Evolutionary conservation across 208 protist genomes (phyloP), one percentile per base, ranked within the genome.

Genomic region (Acanthamoeba triangularis): DNA sequence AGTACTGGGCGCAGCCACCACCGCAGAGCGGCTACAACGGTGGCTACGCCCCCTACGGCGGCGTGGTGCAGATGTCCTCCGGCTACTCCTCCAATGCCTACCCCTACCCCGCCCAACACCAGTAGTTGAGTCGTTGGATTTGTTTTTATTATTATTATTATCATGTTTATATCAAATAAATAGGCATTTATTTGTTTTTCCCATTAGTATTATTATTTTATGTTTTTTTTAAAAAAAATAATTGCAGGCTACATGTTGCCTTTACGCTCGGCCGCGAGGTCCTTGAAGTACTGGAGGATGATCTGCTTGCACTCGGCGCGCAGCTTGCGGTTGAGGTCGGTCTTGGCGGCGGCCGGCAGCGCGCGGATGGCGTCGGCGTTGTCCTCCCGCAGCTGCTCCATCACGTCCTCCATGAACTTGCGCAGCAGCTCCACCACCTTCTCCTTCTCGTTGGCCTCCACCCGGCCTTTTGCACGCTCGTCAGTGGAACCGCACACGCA

Each of bases 271-370:
- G 65, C 30, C 7, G 65, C 65, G 10, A 72, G 7, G 13, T 78
- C 69, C 69, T 78, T 78, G 69, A 88, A 88, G 80, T 63, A 23
- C 80, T 88, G n/a, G 37, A 78, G 3, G 20, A 78, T 78, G 33
- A 78, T 11, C 37, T 78, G n/a, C 69, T 78, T 78, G 37, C 69
- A 47, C 37, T 78, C 69, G 37, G 30, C 69, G n/a, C 69, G 69
- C 30, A 78, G 69, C 69, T 78, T 78, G 30, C 16, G 16, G 23
- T 30, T 78, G 80, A 88, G 47, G 80, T 63, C 80, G 25, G 25
- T 33, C 28, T 33, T 30, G 20, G 80, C 80, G 6, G 41, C 47
- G 30, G 80, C 1, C 1, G 80, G 11, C n/a, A 88, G 47, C 41
- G 23, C 28, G 0, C 33, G 16, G 3, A 88, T 18, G n/a, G 30